Evolutionary conservation across 441 rosid species (phyloP).

Genomic region (Erodium texanum): DNA sequence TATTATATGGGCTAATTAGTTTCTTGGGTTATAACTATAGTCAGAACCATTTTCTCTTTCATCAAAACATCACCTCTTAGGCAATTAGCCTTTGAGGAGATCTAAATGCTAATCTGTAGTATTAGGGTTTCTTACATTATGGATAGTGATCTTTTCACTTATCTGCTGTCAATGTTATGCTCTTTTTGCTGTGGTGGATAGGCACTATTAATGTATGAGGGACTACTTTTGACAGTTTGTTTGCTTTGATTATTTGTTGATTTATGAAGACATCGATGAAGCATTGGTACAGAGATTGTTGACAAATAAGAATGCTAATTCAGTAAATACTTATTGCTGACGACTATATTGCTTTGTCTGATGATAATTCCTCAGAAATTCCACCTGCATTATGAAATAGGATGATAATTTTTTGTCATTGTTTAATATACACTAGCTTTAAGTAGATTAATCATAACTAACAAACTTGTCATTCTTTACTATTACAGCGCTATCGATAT

Average conservation of each 20-base stretch:
- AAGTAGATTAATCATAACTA: slow-evolving; percentile 15
- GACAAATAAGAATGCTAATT: not conserved
- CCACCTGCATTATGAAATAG: too few species aligned
- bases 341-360: too few species aligned
- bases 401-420: not conserved
- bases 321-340: not conserved
- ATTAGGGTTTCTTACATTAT: not conserved
- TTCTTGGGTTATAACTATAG: not conserved
- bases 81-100: too few species aligned
- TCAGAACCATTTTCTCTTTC: not conserved
- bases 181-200: not conserved
- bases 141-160: not conserved
- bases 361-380: too few species aligned
- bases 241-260: not conserved
- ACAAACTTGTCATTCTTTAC: slow-evolving; percentile 18
- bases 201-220: not conserved
- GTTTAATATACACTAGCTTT: slow-evolving; percentile 2
- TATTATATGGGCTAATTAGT: not conserved
- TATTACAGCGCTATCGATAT: slow-evolving; percentile 73
- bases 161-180: not conserved
- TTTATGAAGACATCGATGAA: not conserved
- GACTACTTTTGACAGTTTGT: not conserved
- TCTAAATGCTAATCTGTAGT: not conserved
- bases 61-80: not conserved
- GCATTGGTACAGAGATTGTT: not conserved